phyloP scores from a whole-genome alignment of 768 basidiomycete genomes.

The Mycena alexandri region DNA sequence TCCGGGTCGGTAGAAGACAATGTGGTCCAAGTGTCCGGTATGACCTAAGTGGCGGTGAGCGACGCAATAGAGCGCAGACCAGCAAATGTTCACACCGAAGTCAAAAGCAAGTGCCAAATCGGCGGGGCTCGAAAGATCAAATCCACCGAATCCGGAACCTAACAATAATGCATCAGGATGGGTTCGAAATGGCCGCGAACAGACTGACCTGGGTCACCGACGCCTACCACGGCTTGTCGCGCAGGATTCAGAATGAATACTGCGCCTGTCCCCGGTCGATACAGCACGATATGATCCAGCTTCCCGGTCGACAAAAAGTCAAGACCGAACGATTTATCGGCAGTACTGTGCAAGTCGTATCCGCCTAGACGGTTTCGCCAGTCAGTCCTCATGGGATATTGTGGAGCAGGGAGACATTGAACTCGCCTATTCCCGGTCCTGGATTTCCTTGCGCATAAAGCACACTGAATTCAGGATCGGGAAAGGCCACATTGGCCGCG shows the following conservation, averaged over 20 bases:
- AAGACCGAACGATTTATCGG: constrained; percentile 21
- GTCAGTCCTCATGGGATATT: constrained; percentile 3
- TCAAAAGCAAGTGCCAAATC: constrained; percentile 32
- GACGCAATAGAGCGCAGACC: not conserved
- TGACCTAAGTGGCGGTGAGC: constrained; percentile 9
- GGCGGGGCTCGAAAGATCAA: constrained; percentile 20
- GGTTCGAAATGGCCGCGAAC: constrained; percentile 19
- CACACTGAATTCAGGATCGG: constrained; percentile 5
- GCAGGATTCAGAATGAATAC: constrained; percentile 22
- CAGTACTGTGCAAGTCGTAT: constrained; percentile 16
- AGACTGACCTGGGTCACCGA: constrained; percentile 1
- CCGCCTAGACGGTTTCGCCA: constrained; percentile 9
- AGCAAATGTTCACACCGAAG: constrained; percentile 12
- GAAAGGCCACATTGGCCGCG: not conserved
- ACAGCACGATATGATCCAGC: constrained; percentile 31
- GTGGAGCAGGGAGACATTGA: not conserved
- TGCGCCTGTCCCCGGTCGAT: constrained; percentile 25
- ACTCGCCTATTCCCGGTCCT: constrained; percentile 6
- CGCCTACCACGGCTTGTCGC: constrained; percentile 15
- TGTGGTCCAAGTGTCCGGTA: constrained; percentile 31
- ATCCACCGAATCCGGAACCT: constrained; percentile 25
- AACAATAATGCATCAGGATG: constrained; percentile 22
- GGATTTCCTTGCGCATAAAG: constrained; percentile 10
- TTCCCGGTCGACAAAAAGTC: constrained; percentile 27
- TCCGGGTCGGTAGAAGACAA: constrained; percentile 31